A percentile compares a stretch with the other conserved stretches of the same genome.
phyloP scores from a whole-genome alignment of 352 stramenopile genomes.

The Phytophthora pinifolia region DNA sequence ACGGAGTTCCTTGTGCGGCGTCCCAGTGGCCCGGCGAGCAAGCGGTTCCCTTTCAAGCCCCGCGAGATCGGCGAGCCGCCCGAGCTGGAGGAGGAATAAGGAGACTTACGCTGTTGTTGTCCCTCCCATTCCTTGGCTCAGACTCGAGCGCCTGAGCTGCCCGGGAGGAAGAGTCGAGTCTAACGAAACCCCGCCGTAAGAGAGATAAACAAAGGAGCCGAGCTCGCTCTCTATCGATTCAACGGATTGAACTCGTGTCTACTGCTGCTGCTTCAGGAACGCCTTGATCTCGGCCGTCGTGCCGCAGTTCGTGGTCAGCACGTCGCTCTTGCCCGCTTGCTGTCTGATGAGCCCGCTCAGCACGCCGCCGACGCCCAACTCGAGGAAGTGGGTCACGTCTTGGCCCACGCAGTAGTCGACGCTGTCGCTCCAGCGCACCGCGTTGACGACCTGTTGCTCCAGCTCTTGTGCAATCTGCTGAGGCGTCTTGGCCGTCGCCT shows the following conservation, averaged over 20 bases:
- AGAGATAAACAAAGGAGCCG: constrained; percentile 15
- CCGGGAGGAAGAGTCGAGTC: neutral
- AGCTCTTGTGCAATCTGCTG: constrained; percentile 48
- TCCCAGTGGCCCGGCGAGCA: constrained; percentile 43
- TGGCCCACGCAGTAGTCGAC: constrained; percentile 71
- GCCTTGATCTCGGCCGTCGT: constrained; percentile 55
- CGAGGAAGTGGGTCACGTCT: constrained; percentile 55
- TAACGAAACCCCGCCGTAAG: constrained; percentile 6
- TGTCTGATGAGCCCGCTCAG: constrained; percentile 78
- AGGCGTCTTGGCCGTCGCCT: constrained; percentile 38
- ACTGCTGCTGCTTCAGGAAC: constrained; percentile 34
- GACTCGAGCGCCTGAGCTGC: constrained; percentile 6
- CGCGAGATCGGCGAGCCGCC: constrained; percentile 66
- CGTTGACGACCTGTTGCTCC: constrained; percentile 58
- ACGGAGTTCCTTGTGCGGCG: constrained; percentile 47
- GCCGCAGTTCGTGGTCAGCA: constrained; percentile 47
- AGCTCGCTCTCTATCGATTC: constrained; percentile 3
- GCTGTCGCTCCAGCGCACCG: constrained; percentile 81
- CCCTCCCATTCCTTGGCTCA: constrained; percentile 5
- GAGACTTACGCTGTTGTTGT: constrained; percentile 19
- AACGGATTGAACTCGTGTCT: neutral
- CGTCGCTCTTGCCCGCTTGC: constrained; percentile 35
- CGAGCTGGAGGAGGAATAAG: constrained; percentile 42
- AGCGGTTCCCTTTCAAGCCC: constrained; percentile 40
- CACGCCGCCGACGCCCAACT: constrained; percentile 71